phyloP scores from a whole-genome alignment of 1,139 yeast genomes.

The Tardiomyces blankii region DNA sequence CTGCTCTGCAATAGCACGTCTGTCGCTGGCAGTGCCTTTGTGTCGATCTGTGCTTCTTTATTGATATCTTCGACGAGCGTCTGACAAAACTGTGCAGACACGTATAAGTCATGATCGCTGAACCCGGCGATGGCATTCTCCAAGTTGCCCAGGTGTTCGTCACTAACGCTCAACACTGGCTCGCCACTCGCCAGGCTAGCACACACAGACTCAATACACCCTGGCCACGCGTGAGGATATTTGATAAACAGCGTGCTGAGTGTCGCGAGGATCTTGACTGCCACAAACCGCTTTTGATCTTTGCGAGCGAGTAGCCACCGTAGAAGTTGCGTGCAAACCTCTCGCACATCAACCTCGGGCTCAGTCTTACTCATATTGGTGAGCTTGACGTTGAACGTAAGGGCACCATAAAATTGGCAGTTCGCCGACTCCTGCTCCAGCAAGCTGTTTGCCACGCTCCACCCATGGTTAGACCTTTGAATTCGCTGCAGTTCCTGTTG shows the following conservation, averaged over 20 bases:
- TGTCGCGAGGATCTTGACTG: constrained; percentile 25
- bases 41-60: not conserved
- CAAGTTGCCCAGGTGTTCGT: not conserved
- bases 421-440: constrained; percentile 29
- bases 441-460: constrained; percentile 36
- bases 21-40: not conserved
- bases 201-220: constrained; percentile 13
- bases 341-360: constrained; percentile 5
- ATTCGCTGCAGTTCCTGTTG: constrained; percentile 38
- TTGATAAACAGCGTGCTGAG: constrained; percentile 19
- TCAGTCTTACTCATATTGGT: constrained; percentile 7
- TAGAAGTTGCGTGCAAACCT: constrained; percentile 18
- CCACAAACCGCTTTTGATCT: constrained; percentile 16
- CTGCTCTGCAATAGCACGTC: not conserved
- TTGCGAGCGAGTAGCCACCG: constrained; percentile 15
- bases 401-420: constrained; percentile 52
- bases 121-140: not conserved
- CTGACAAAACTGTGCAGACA: constrained; percentile 7
- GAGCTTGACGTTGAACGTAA: constrained; percentile 43
- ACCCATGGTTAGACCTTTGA: constrained; percentile 41
- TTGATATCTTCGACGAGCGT: constrained; percentile 9
- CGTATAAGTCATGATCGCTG: not conserved
- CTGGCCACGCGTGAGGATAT: constrained; percentile 24
- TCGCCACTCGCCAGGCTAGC: constrained; percentile 2
- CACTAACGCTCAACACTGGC: not conserved